Evolutionary conservation across 306 rosid species (phyloP).

Genomic region (Elaeagnus macrophylla): DNA sequence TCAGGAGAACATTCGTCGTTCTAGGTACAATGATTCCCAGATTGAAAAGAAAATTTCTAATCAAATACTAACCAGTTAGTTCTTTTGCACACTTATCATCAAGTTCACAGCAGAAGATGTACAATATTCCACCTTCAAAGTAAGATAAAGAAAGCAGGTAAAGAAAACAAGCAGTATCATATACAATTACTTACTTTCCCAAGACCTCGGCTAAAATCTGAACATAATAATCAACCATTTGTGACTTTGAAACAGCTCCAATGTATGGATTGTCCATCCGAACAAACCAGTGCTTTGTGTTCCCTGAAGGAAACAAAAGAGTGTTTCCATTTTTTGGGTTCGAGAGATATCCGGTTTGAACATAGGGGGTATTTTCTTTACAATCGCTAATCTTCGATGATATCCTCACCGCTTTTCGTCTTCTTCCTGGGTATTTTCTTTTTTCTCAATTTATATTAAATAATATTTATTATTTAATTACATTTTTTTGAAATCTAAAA

Average conservation of each 20-base stretch:
- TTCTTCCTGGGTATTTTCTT: slow-evolving; percentile 54
- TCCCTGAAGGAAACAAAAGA: too few species aligned
- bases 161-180: slow-evolving; percentile 3
- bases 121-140: slow-evolving; percentile 10
- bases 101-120: slow-evolving; percentile 69
- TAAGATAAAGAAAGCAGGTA: slow-evolving; percentile 10
- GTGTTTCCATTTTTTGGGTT: slow-evolving; percentile 20
- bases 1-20: too few species aligned
- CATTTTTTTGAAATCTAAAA: background rate
- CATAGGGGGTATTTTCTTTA: slow-evolving; percentile 33
- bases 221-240: slow-evolving; percentile 71
- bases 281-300: too few species aligned
- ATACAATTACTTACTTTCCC: slow-evolving; percentile 83
- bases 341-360: slow-evolving; percentile 12
- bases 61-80: slow-evolving; percentile 31
- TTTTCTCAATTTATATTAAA: background rate
- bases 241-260: too few species aligned
- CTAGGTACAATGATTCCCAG: background rate
- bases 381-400: slow-evolving; percentile 61
- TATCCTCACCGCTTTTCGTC: slow-evolving; percentile 66
- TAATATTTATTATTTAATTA: background rate
- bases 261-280: too few species aligned
- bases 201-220: slow-evolving; percentile 65
- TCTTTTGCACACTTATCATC: slow-evolving; percentile 43
- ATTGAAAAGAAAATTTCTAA: background rate